These are phyloP conservation scores for Trametes cubensis DNA, from an alignment of 768 basidiomycete species.

Conservation along the genomic window DNA sequence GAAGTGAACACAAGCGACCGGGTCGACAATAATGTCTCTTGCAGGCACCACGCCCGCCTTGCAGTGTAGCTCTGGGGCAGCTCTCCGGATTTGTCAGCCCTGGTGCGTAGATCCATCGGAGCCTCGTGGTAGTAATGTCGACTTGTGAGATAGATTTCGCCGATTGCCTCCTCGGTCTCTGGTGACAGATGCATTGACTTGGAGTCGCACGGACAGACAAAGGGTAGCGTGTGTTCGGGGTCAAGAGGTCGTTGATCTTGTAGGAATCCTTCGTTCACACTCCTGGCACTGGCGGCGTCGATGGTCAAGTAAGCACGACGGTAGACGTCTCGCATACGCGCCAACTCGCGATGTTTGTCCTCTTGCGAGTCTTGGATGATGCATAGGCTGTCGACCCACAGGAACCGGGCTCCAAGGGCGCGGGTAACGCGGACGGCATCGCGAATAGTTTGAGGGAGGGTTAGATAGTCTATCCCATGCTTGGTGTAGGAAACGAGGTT, in stretches of 20 bases:
- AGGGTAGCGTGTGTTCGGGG: no score
- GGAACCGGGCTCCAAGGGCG: neutral
- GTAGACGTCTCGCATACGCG: neutral
- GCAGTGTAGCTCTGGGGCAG: neutral
- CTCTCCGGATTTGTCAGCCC: neutral
- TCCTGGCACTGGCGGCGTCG: neutral
- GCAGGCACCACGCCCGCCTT: neutral
- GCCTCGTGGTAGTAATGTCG: no score
- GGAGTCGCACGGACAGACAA: no score
- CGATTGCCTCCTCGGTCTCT: no score
- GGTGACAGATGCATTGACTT: no score
- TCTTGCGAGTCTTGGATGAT: constrained; percentile 3
- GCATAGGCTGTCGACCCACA: constrained; percentile 11
- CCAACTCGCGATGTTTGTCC: neutral
- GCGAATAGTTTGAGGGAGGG: constrained; percentile 2
- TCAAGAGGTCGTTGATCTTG: neutral
- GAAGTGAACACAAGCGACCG: constrained; percentile 4
- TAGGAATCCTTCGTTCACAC: neutral
- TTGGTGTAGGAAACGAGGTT: neutral
- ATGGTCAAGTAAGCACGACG: constrained; percentile 1
- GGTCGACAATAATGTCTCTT: neutral
- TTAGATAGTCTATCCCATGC: neutral
- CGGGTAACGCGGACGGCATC: neutral
- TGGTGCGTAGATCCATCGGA: no score
- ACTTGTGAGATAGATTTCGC: no score